Evolutionary conservation across 148 eudicot species (phyloP).

Genomic region (Amaranthus palmeri): DNA sequence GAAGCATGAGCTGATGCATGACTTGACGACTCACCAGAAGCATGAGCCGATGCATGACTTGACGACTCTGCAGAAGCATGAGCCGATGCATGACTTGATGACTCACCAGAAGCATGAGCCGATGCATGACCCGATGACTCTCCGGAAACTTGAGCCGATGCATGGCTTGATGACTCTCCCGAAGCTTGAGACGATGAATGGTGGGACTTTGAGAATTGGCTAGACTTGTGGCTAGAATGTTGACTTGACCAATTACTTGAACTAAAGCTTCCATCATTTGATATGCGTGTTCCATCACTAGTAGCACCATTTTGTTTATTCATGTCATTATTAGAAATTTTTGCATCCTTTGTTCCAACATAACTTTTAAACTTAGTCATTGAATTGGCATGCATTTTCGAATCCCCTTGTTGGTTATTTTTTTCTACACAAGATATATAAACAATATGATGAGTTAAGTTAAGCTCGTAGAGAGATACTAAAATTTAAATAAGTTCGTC

Average conservation of each 20-base stretch:
- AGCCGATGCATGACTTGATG: conserved; percentile 1
- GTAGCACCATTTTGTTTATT: neutral
- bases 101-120: neutral
- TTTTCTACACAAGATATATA: neutral
- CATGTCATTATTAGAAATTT: neutral
- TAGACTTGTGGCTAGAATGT: neutral
- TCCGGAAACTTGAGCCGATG: neutral
- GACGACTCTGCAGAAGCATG: neutral
- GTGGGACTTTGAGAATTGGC: neutral
- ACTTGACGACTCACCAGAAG: neutral
- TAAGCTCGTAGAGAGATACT: no score
- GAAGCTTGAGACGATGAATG: conserved; percentile 1
- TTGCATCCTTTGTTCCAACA: neutral
- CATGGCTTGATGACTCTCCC: neutral
- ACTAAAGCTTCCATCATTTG: neutral
- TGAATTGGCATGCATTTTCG: conserved; percentile 15
- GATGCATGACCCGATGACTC: conserved; percentile 8
- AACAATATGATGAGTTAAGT: no score
- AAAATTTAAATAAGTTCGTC: no score
- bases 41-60: neutral
- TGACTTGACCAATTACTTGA: neutral
- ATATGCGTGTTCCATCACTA: neutral
- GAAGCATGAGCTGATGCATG: neutral
- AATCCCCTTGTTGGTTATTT: neutral
- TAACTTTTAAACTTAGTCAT: conserved; percentile 19